These are phyloP conservation scores for Fusarium brevicatenulatum DNA, from an alignment of 2,329 filamentous ascomycete species.

Conservation along the genomic window DNA sequence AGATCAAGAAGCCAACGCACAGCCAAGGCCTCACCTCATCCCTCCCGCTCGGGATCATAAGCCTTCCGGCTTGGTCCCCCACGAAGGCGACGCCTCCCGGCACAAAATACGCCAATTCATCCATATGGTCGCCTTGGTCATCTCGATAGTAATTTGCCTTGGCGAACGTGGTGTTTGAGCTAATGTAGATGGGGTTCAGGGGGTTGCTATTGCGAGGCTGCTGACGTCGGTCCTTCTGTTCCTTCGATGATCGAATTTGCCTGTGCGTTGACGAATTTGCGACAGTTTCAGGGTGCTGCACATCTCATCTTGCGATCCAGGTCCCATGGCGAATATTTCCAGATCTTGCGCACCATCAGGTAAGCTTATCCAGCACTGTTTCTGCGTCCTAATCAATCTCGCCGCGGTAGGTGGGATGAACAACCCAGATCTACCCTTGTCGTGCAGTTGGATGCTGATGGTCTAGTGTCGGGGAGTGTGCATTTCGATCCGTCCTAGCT, in stretches of 20 bases:
- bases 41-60: constrained; percentile 5
- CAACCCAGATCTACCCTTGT: constrained; percentile 30
- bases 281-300: constrained; percentile 1
- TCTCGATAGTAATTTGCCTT: constrained; percentile 9
- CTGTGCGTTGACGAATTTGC: constrained; percentile 31
- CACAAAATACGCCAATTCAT: constrained; percentile 1
- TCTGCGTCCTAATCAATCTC: neutral
- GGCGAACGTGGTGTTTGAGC: neutral
- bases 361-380: neutral
- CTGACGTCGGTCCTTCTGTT: constrained; percentile 22
- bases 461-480: constrained; percentile 35
- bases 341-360: constrained; percentile 15
- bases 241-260: constrained; percentile 28
- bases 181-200: neutral
- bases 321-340: neutral
- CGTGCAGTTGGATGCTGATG: constrained; percentile 22
- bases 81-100: constrained; percentile 7
- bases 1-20: constrained; percentile 14
- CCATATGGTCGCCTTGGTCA: constrained; percentile 5
- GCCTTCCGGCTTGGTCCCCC: constrained; percentile 28
- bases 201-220: neutral
- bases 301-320: constrained; percentile 4
- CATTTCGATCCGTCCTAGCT: constrained; percentile 11
- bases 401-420: constrained; percentile 6
- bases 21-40: constrained; percentile 14